Conservation (phyloP, 345 rosid genomes). For the Salix udensis region DNA sequence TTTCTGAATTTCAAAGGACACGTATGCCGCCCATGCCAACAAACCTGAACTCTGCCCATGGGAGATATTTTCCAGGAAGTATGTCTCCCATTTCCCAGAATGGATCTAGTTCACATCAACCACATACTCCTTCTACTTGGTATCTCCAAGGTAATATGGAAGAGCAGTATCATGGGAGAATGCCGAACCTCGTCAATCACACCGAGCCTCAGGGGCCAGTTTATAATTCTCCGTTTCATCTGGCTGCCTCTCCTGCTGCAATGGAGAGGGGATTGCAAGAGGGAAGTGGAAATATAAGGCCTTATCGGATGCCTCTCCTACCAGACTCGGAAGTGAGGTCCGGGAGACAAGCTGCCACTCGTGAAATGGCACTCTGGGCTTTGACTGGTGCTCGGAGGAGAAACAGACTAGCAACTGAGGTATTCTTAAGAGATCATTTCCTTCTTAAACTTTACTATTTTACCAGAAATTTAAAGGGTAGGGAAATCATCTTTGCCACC, state of each 20-base stretch:
- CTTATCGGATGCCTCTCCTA: not conserved
- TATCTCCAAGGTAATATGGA: not conserved
- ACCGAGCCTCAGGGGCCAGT: not conserved
- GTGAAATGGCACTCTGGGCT: not conserved
- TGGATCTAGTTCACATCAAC: not conserved
- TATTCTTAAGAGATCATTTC: conserved; percentile 4
- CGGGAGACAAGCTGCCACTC: conserved; percentile 2
- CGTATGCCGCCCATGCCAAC: not conserved
- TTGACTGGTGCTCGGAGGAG: conserved; percentile 14
- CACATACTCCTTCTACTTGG: not conserved
- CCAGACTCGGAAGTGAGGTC: not conserved
- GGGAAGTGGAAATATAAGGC: conserved; percentile 9
- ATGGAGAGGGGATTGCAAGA: not conserved
- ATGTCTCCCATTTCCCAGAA: not conserved
- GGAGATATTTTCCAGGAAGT: conserved; percentile 12
- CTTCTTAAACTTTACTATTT: not conserved
- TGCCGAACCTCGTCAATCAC: not conserved
- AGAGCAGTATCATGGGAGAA: conserved; percentile 1
- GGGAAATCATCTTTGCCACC: not conserved
- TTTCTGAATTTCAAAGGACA: not conserved
- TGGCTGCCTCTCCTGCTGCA: not conserved
- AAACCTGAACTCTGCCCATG: not conserved
- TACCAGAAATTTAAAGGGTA: not conserved
- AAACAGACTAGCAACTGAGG: conserved; percentile 19
- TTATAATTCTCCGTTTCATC: not conserved